A percentile compares a stretch with the other conserved stretches of the same genome.
Conservation (phyloP, 352 stramenopile species). For the Phytophthora sp. region DNA sequence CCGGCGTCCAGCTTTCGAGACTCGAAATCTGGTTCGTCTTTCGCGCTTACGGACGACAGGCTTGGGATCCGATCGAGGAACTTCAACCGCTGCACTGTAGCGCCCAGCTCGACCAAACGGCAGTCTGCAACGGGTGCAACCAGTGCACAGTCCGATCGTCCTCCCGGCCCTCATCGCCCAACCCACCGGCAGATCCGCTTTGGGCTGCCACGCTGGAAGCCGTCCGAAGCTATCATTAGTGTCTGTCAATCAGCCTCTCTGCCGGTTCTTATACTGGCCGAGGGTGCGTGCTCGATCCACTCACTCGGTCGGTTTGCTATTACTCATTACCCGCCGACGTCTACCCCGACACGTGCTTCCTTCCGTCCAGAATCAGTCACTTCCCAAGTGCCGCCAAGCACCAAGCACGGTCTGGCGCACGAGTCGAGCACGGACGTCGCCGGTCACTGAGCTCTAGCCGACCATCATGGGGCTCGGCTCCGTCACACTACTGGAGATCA, state of each 20-base stretch:
- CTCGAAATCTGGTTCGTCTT: conserved; percentile 29
- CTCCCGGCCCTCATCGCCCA: conserved; percentile 38
- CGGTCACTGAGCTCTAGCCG: conserved; percentile 1
- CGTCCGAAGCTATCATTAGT: conserved; percentile 42
- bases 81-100: conserved; percentile 23
- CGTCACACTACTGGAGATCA: conserved; percentile 73
- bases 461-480: conserved; percentile 50
- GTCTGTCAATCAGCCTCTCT: conserved; percentile 39
- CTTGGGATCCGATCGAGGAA: too few relatives aligned
- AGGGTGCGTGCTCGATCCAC: neutral
- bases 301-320: conserved; percentile 19
- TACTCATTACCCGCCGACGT: neutral
- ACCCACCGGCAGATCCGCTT: conserved; percentile 9
- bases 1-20: neutral
- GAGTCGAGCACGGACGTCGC: conserved; percentile 5
- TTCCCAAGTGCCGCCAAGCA: conserved; percentile 20
- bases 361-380: conserved; percentile 6
- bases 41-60: conserved; percentile 17
- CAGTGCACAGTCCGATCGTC: conserved; percentile 16
- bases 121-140: conserved; percentile 3
- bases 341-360: neutral
- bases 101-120: conserved; percentile 15
- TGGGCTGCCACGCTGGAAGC: conserved; percentile 4
- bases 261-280: conserved; percentile 29
- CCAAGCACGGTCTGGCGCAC: neutral